Base-by-base conservation (phyloP, 139 green algal species). In the Chlamydomonas incerta region DNA sequence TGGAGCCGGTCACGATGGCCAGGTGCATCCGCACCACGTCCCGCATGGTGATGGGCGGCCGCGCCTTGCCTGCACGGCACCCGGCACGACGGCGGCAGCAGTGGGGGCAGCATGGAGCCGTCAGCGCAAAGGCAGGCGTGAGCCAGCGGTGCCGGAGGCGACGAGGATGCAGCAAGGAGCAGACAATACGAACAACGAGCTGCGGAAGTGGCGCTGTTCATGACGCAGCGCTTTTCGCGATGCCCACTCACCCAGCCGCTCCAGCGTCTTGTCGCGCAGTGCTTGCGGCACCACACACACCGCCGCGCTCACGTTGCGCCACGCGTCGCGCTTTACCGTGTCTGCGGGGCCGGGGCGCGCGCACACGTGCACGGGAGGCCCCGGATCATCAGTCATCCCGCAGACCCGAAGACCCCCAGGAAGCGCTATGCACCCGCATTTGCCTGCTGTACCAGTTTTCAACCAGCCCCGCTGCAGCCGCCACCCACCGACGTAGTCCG, bases 11-110 rank as follows among this genome's bases (percentile, higher is more conserved):
- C 18, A 81, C n/a, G 57, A 89, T 67, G 0, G 52, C 15, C 26
- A 89, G 50, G 67, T 85, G 84, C 37, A 82, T 17, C 17, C 84
- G 81, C 57, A 87, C 66, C 71, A 81, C 33, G 71, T 87, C 81
- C 1, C 81, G 81, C 52, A 55, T 58, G 41, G 20, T 86, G 57
- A 26, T 26, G 57, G 20, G 23, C 69, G 14, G 31, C 31, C 34
- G 33, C 69, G 26, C 15, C 33, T 75, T 41, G 34, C 69, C n/a
- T 47, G 34, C 69, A 58, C n/a, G n/a, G 41, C 15, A 75, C 4
- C 41, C 5, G 69, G 21, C 58, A 50, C 34, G 46, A 14, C 26
- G 34, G 46, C 18, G 29, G 33, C 33, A 79, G 72, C 15, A 68
- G 20, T 35, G 41, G 69, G 8, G 35, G 81, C 13, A 33, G 34